These are phyloP conservation scores for Colletotrichum paranaense DNA, from an alignment of 2,329 filamentous ascomycete genomes.

Conservation along the genomic window DNA sequence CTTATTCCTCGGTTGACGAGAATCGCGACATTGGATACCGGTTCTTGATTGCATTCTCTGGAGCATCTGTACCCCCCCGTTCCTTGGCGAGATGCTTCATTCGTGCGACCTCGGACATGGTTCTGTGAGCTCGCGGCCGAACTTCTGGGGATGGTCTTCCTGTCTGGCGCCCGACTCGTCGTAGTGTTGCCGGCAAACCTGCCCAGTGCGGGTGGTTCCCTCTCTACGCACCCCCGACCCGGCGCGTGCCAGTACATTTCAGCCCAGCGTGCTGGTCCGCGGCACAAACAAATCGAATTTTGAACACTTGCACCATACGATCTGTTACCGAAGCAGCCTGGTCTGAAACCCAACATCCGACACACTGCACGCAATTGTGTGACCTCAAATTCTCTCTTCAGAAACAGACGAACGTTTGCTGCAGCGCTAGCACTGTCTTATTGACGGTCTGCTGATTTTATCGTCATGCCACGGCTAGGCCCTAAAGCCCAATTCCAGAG, in stretches of 20 bases:
- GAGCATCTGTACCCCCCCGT: constrained; percentile 3
- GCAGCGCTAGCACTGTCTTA: neutral
- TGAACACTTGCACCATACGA: neutral
- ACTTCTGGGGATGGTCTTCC: constrained; percentile 10
- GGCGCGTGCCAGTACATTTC: constrained; percentile 22
- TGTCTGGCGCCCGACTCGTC: neutral
- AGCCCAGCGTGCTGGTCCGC: constrained; percentile 20
- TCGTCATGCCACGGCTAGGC: neutral
- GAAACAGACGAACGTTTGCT: neutral
- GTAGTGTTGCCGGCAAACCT: constrained; percentile 20
- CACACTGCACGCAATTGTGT: constrained; percentile 18
- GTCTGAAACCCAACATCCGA: constrained; percentile 33
- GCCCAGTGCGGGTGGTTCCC: constrained; percentile 14
- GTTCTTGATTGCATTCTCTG: neutral
- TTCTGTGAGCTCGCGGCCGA: constrained; percentile 8
- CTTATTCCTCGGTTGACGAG: constrained; percentile 20
- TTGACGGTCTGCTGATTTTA: constrained; percentile 8
- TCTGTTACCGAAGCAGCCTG: constrained; percentile 16
- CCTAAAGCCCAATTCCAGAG: no score
- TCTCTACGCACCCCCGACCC: constrained; percentile 23
- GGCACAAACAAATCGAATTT: constrained; percentile 22
- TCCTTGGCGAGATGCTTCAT: constrained; percentile 25
- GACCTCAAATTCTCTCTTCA: neutral
- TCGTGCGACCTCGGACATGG: constrained; percentile 29
- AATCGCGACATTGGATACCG: constrained; percentile 5